These are phyloP conservation scores for Vigna reflexopilosa DNA, from an alignment of 306 rosid species.

Conservation along the genomic window DNA sequence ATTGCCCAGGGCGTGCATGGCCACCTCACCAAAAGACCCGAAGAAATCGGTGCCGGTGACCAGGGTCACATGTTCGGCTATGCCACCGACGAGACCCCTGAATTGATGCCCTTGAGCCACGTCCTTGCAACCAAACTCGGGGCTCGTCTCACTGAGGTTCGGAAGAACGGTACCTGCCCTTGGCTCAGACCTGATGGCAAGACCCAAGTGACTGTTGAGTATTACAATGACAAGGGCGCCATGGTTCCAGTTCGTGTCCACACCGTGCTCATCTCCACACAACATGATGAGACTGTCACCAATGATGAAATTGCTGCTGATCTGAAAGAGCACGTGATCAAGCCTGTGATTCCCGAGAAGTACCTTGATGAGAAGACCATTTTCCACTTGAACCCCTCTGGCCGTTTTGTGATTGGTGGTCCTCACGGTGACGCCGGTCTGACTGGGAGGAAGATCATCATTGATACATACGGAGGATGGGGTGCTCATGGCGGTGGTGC, in stretches of 20 bases:
- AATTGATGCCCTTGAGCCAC: conserved; percentile 80
- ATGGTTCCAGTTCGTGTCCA: conserved; percentile 86
- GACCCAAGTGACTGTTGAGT: conserved; percentile 91
- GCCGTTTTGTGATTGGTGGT: conserved; percentile 86
- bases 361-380: conserved; percentile 87
- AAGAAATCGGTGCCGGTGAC: conserved; percentile 81
- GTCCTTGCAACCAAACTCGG: conserved; percentile 86
- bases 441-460: conserved; percentile 83
- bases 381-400: conserved; percentile 91
- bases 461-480: conserved; percentile 89
- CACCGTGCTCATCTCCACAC: conserved; percentile 84
- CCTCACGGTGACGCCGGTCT: conserved; percentile 94
- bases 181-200: conserved; percentile 94
- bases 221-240: conserved; percentile 84
- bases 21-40: conserved; percentile 66
- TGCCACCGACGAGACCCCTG: conserved; percentile 83
- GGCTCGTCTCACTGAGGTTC: conserved; percentile 71
- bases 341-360: conserved; percentile 83
- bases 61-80: conserved; percentile 86
- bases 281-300: conserved; percentile 88
- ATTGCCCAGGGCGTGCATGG: conserved; percentile 85
- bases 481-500: conserved; percentile 78
- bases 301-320: conserved; percentile 90
- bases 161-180: conserved; percentile 82
- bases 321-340: conserved; percentile 82